Base-by-base conservation (phyloP, 257 asterid species). In the Rubia yunnanensis region DNA sequence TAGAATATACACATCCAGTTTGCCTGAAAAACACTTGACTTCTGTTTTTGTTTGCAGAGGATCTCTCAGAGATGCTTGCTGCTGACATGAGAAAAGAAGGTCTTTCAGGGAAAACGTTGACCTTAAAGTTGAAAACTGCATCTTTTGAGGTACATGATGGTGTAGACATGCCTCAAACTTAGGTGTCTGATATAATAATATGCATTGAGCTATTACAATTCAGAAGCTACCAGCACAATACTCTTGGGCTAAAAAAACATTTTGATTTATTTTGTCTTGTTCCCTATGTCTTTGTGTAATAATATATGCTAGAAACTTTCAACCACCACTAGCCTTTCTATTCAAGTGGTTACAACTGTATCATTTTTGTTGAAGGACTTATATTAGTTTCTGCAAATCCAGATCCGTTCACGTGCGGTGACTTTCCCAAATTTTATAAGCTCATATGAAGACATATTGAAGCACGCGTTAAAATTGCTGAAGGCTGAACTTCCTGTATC, bases 401-500 rank as follows among this genome's bases (percentile, higher is more conserved):
- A 92, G 99, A 94, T 89, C 65, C 86, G 97, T 68, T 79, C 95
- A 70, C 91, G 97, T 57, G 97, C 97, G 4, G 84, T 86, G 72
- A 87, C 99, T 61, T 83, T 89, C 76, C 83, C 85, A 24, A 75
- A 71, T 74, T 82, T 80, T 79, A 82, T 84, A 48, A 80, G 85
- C 80, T 84, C 95, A 52, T 66, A 79, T 56, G 90, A 83, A 72
- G 99, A 92, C 63, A 92, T 92, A 44, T 55, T 87, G 81, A 89
- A 77, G 74, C 95, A 89, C 76, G 95, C 90, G n/a, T 80, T 73
- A 44, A 92, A 84, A 82, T 88, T 92, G 75, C 96, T 92, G 34
- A 89, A 82, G 80, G 95, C 95, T 26, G 97, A 92, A 82, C 82
- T 89, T 44, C 97, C 99, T 1, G 85, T 72, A 73, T 88, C 99